Evolutionary conservation across 208 protist species (phyloP), one percentile per base, ranked within the genome.

Genomic region (Acanthamoeba lenticulata): DNA sequence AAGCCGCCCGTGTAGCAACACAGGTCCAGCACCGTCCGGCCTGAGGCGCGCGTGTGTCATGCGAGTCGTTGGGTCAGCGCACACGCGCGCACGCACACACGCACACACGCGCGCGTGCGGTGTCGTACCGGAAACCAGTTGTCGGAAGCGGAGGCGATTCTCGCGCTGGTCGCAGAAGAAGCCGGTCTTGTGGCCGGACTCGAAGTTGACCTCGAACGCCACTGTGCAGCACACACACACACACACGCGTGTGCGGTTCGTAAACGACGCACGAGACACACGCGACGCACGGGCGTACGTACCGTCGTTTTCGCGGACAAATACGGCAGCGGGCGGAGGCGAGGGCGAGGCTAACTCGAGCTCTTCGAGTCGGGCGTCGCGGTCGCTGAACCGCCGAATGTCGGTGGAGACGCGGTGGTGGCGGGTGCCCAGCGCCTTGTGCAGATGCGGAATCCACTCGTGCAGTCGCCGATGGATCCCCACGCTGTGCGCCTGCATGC

Each of bases 131-230:
- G 19, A 44, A 27, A 57, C 77, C 4, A 86, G 77, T 17, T 57
- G 77, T 2, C 42, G 24, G 29, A 86, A 86, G 4, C 77, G 38
- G 42, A 57, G 77, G 44, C 77, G 77, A 24, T 86, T 86, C 5
- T 86, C 77, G n/a, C 77, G 77, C 15, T 86, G 77, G 36, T 86
- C 77, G 77, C 77, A 86, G 77, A 86, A 86, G 77, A 86, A 86
- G 77, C 77, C 77, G 0, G 77, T 86, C 45, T 86, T 86, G 45
- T 86, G 77, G 44, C 77, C 77, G 21, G 77, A 86, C 77, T 86
- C 77, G 15, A 86, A 86, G 77, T 86, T 86, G 13, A 86, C 77
- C 7, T 57, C 77, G 40, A 57, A 86, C 38, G 0, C 21, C 69
- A 81, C 69, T 81, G 45, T 32, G 0, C n/a, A n/a, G n/a, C n/a